A percentile compares a stretch with the other conserved stretches of the same genome.
Conservation (phyloP, 257 asterid genomes). For the Gynochthodes officinalis region DNA sequence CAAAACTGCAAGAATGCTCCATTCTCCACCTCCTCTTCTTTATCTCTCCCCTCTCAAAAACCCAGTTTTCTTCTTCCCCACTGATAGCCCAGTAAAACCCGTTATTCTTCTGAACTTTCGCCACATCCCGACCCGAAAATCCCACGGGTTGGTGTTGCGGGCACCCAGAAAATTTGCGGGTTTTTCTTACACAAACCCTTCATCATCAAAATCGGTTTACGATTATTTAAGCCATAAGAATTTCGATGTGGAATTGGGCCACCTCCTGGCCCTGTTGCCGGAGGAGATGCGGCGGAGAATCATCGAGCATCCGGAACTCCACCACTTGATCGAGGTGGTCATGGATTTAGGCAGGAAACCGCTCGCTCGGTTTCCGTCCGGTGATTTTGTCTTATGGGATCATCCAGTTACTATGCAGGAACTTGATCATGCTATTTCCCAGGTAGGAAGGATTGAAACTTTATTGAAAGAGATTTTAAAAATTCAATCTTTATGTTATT, state of each 20-base stretch:
- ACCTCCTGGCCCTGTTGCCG: constrained; percentile 64
- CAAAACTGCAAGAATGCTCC: constrained; percentile 27
- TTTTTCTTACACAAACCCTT: constrained; percentile 10
- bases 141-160: neutral
- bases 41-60: constrained; percentile 5
- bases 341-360: constrained; percentile 98
- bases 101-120: neutral
- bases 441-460: constrained; percentile 32
- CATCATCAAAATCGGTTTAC: constrained; percentile 9
- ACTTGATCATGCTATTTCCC: constrained; percentile 63
- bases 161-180: constrained; percentile 16
- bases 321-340: constrained; percentile 79
- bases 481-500: neutral
- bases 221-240: constrained; percentile 45
- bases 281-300: constrained; percentile 78
- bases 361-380: constrained; percentile 86
- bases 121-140: constrained; percentile 1
- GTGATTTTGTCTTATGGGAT: constrained; percentile 76
- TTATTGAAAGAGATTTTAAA: neutral
- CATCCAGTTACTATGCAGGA: constrained; percentile 65
- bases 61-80: constrained; percentile 8
- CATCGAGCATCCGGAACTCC: constrained; percentile 68
- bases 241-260: constrained; percentile 61
- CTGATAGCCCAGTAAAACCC: neutral
- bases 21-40: constrained; percentile 15